phyloP scores from a whole-genome alignment of 768 basidiomycete species.

The Phylloporus scabripes region DNA sequence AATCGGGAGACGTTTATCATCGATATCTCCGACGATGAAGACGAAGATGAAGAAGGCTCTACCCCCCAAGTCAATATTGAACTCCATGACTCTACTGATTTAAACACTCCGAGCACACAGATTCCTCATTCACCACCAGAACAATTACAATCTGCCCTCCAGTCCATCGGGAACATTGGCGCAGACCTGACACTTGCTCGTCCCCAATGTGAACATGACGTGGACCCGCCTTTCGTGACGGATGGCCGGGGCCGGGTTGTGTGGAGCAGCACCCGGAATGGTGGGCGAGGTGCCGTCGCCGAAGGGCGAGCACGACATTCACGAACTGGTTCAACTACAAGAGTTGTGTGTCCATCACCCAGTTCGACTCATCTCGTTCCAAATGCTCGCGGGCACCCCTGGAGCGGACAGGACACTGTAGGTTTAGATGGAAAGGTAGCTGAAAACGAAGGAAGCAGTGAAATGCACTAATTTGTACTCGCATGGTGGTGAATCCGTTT shows the following conservation, averaged over 20 bases:
- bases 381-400: conserved; percentile 13
- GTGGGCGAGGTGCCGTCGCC: conserved; percentile 9
- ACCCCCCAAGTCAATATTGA: not conserved
- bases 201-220: conserved; percentile 29
- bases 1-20: conserved; percentile 27
- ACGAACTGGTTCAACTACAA: conserved; percentile 18
- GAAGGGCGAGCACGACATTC: conserved; percentile 24
- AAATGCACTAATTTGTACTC: conserved; percentile 8
- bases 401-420: conserved; percentile 19
- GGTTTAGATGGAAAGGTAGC: conserved; percentile 15
- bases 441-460: conserved; percentile 10
- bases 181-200: conserved; percentile 5
- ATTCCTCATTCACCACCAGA: conserved; percentile 1
- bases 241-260: conserved; percentile 63
- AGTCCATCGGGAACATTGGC: conserved; percentile 2
- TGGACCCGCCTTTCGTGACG: conserved; percentile 52
- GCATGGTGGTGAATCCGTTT: not conserved
- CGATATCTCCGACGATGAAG: conserved; percentile 28
- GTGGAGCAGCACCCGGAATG: conserved; percentile 31
- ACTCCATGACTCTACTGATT: not conserved
- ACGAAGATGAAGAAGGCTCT: conserved; percentile 14
- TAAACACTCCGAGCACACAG: not conserved
- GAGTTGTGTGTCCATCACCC: conserved; percentile 14
- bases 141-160: not conserved
- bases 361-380: conserved; percentile 5